Evolutionary conservation across 306 rosid species (phyloP), one percentile per base, ranked within the genome.

Genomic region (Senna siamea): DNA sequence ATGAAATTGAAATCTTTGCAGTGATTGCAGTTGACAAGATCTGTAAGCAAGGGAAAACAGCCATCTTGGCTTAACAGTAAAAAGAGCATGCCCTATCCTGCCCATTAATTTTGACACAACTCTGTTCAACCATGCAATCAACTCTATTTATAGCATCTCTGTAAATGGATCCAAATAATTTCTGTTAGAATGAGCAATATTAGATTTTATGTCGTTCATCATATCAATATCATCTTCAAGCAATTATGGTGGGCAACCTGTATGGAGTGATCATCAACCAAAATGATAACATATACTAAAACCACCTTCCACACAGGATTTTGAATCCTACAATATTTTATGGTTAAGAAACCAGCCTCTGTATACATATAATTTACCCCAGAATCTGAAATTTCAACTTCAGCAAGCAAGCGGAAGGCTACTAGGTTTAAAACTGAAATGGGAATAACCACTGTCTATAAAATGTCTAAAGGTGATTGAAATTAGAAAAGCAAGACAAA

Each of bases 1-100:
- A 37, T 40, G 52, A 64, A 22, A 59, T 2, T 28, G 81, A 40
- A 9, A 40, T 18, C 35, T 7, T 50, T 62, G 30, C 20, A 69
- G 44, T 63, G 73, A 12, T 43, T 56, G 70, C 18, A 78, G 28
- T 6, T 35, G 66, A 40, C 32, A 10, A 66, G 53, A 37, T 67
- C 53, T 71, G 38, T 26, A 59, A 23, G 30, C 28, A 23, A 38
- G 30, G 67, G 28, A 30, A 9, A 41, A 30, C 11, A 19, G 1
- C 17, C 41, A 34, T 51, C 15, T 48, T 32, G 40, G 62, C 20
- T 11, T 55, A 5, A 60, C 58, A 65, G 64, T 20, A 67, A 51
- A 6, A 35, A 22, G 43, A 76, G 54, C 50, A 48, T 47, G 35
- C 47, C 63, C 20, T 34, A 50, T 40, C 32, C 57, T 58, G 8